Conservation (phyloP, 2,329 filamentous ascomycete species). For the Xylariaceae sp. region DNA sequence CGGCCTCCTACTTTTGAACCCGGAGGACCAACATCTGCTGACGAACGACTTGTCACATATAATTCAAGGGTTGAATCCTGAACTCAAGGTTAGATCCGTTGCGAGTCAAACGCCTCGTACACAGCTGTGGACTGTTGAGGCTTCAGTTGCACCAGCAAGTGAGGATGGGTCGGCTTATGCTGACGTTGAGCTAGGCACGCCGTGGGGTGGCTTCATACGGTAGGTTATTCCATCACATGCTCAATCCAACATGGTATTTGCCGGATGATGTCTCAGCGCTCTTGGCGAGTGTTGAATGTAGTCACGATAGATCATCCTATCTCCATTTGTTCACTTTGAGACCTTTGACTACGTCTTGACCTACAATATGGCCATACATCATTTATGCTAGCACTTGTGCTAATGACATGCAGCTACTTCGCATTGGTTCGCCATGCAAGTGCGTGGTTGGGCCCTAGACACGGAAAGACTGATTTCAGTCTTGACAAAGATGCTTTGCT, state of each 20-base stretch:
- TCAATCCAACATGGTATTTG: not conserved
- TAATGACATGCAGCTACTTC: slow-evolving; percentile 69
- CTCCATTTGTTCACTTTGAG: not conserved
- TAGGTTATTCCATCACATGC: slow-evolving; percentile 43
- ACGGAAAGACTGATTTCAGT: slow-evolving; percentile 71
- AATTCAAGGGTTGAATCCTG: slow-evolving; percentile 63
- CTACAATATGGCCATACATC: not conserved
- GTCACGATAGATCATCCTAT: not conserved
- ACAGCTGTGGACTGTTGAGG: slow-evolving; percentile 72
- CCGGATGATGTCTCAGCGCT: not conserved
- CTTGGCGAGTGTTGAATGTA: slow-evolving; percentile 8
- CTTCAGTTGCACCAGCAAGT: slow-evolving; percentile 61
- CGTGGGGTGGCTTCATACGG: slow-evolving; percentile 63
- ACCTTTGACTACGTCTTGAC: not conserved
- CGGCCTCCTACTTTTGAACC: slow-evolving; percentile 64
- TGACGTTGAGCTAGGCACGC: slow-evolving; percentile 65
- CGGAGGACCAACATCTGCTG: slow-evolving; percentile 35
- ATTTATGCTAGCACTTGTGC: slow-evolving; percentile 11
- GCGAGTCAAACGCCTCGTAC: slow-evolving; percentile 72
- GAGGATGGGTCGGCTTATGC: slow-evolving; percentile 64
- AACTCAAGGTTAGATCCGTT: slow-evolving; percentile 60
- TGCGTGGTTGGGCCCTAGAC: slow-evolving; percentile 88
- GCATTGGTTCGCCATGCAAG: slow-evolving; percentile 79
- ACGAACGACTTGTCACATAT: slow-evolving; percentile 57
- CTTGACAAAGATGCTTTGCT: slow-evolving; percentile 81